Percentiles rank a stretch among this genome's conserved stretches.
These are phyloP conservation scores for Dictyostelium intermedium DNA, from an alignment of 78 protist species.

Conservation along the genomic window DNA sequence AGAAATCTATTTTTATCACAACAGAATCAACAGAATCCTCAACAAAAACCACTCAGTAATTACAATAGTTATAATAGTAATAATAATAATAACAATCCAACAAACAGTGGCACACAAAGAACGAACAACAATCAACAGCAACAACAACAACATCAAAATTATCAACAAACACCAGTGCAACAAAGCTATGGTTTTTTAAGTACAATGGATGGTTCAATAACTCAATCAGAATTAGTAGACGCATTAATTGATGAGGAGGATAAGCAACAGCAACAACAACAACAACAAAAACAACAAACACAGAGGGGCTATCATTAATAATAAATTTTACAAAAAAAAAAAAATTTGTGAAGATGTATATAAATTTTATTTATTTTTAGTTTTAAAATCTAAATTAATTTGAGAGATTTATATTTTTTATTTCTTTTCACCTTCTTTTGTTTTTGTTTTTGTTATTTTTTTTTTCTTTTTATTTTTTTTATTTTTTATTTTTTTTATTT, in stretches of 20 bases:
- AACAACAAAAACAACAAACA: not conserved
- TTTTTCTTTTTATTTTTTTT: not conserved
- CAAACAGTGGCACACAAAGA: not conserved
- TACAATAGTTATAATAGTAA: not conserved
- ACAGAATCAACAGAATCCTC: not conserved
- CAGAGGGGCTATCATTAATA: not conserved
- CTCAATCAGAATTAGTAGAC: constrained; percentile 26
- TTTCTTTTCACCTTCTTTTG: no score
- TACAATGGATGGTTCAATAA: not conserved
- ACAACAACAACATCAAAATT: not conserved
- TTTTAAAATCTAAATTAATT: no score
- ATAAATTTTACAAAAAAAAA: not conserved
- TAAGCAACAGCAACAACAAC: not conserved
- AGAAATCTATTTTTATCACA: constrained; percentile 1
- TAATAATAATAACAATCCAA: not conserved
- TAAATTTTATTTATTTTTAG: no score
- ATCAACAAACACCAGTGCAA: not conserved
- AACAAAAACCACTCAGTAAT: not conserved
- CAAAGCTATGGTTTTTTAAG: not conserved
- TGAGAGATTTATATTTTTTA: no score
- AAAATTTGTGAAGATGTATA: not conserved
- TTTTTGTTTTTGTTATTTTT: no score
- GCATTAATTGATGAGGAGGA: constrained; percentile 29
- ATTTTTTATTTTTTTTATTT: not conserved
- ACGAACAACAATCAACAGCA: no score